These are phyloP conservation scores for Linum lewisii DNA, from an alignment of 345 rosid genomes.

Conservation along the genomic window DNA sequence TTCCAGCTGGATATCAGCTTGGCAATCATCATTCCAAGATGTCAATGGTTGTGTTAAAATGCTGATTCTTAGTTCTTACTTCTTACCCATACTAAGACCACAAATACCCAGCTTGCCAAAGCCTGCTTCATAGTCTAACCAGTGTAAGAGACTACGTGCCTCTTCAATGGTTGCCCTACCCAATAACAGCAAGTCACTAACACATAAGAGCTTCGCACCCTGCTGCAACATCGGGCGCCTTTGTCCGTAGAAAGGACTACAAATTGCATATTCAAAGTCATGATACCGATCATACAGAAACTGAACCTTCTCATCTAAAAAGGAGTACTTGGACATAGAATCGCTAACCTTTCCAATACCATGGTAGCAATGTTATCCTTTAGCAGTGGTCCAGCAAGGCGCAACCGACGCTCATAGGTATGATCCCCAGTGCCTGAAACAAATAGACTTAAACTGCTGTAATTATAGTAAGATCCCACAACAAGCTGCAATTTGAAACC, in stretches of 20 bases:
- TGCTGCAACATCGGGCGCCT: constrained; percentile 82
- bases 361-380: constrained; percentile 88
- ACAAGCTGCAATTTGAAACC: too few species aligned
- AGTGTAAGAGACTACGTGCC: constrained; percentile 79
- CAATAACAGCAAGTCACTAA: constrained; percentile 88
- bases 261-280: constrained; percentile 21
- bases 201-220: constrained; percentile 86
- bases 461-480: background rate
- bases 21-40: too few species aligned
- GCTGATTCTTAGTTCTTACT: background rate
- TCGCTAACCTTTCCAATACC: constrained; percentile 85
- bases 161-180: constrained; percentile 95
- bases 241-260: constrained; percentile 93
- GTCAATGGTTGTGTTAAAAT: background rate
- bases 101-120: constrained; percentile 94
- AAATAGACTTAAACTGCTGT: background rate
- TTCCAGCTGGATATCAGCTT: too few species aligned
- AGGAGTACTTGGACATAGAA: constrained; percentile 13
- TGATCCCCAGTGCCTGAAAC: constrained; percentile 94
- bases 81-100: constrained; percentile 98
- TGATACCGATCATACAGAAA: constrained; percentile 4
- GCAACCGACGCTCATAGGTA: constrained; percentile 75
- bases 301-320: constrained; percentile 6
- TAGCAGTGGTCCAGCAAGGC: constrained; percentile 85
- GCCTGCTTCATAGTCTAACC: constrained; percentile 81